Base-by-base conservation (phyloP, 106 monocot genomes). In the Apostasia shenzhenica region DNA sequence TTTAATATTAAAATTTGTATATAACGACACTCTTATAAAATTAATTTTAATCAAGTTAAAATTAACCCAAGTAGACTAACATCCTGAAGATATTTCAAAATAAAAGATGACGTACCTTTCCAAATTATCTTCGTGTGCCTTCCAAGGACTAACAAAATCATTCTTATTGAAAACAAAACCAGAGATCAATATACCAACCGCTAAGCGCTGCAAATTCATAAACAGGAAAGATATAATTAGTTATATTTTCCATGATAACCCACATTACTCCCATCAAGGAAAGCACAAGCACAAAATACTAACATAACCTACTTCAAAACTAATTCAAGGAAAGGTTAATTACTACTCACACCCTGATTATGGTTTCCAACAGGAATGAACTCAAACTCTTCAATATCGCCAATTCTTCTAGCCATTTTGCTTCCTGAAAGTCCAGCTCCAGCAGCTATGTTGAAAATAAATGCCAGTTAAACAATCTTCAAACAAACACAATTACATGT, bases 391-490 rank as follows among this genome's bases (percentile, higher is more conserved):
- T 90, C 81, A 67, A 99, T 61, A 67, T 71, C 72, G 54, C 92
- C 97, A 41, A 76, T 99, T 83, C 97, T 80, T 80, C 89, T 87
- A 68, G 97, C 97, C 97, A 99, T 93, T 79, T 99, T 99, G 73
- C 81, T 93, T 26, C 97, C 97, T 54, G 97, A 79, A 72, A 99
- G 92, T 74, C 97, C 97, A 87, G 97, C 97, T 66, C 97, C 97
- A 85, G 97, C 97, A 82, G 90, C 97, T 99, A 71, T 67, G 55
- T 75, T 75, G 8, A 63, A 47, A 71, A 68, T 41, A 46, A 45
- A 47, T 13, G 39, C 39, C 13, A 9, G 5, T 39, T 70, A 44
- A n/a, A 2, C 2, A 6, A 59, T 43, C 9, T 52, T 3, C 55
- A 10, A 55, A 7, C 39, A 43, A 61, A 44, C 61, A 43, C 43